Evolutionary conservation across 352 stramenopile genomes (phyloP), one percentile per base, ranked within the genome.

Genomic region (Phytopythium vexans): DNA sequence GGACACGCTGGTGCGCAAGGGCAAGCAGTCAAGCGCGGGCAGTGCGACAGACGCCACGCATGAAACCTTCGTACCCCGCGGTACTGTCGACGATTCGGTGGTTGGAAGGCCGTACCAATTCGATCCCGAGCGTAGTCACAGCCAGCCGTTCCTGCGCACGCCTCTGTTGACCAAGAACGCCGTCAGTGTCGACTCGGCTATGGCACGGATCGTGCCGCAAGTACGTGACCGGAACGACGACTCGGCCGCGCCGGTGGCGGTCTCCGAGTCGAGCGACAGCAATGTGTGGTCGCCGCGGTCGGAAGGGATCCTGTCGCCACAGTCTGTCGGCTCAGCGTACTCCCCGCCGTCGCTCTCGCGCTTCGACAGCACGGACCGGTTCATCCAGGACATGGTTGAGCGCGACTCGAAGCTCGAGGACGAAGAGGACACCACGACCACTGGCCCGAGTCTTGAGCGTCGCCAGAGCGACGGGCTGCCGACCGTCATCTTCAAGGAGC

Each of bases 401-500:
- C 77, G 82, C 37, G 83, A 93, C 50, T 86, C 72, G 33, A 89
- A 88, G 60, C 57, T 84, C 6, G 77, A 83, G 21, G 68, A 87
- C 41, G 77, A 84, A 32, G 80, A 85, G 32, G 60, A 73, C 52
- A 61, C 46, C 6, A 57, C 77, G 15, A 56, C 34, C 42, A 64
- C 53, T 35, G 46, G 58, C 16, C 49, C 47, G n/a, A n/a, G 34
- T 38, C 11, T 45, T 11, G 44, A 21, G 43, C 63, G 3, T 33
- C 64, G n/a, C 41, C 64, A 54, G 27, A 63, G 56, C 9, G 51
- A 69, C 54, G 41, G 45, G 39, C 58, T 74, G 21, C 81, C 81
- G 6, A 74, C 58, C 8, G 83, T 94, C 38, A 88, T 92, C 45
- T 98, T 98, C 74, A 97, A 96, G 37, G 96, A 99, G 75, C 84